A percentile compares a stretch with the other conserved stretches of the same genome.
These are phyloP conservation scores for Epichloe elymi DNA, from an alignment of 2,329 filamentous ascomycete species.

Conservation along the genomic window DNA sequence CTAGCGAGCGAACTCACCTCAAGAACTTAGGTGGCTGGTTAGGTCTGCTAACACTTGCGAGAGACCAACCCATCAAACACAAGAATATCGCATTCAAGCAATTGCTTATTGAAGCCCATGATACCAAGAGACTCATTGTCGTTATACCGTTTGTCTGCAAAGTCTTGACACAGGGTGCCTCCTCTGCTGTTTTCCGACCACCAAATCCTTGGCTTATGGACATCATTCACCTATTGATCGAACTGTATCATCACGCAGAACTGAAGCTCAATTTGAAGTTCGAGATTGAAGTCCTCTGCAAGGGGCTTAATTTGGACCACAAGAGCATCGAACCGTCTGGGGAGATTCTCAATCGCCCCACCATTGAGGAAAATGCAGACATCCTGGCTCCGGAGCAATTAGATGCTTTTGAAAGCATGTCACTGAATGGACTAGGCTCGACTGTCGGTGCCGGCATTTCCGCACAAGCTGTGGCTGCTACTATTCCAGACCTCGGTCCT, in stretches of 20 bases:
- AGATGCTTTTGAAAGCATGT: slow-evolving; percentile 73
- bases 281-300: slow-evolving; percentile 95
- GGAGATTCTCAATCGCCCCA: slow-evolving; percentile 66
- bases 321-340: slow-evolving; percentile 81
- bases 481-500: slow-evolving; percentile 71
- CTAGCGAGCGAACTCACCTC: slow-evolving; percentile 72
- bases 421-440: slow-evolving; percentile 60
- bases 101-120: slow-evolving; percentile 81
- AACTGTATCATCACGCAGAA: slow-evolving; percentile 85
- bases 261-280: slow-evolving; percentile 96
- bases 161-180: slow-evolving; percentile 70
- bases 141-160: slow-evolving; percentile 98
- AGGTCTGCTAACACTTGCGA: slow-evolving; percentile 80
- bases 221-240: slow-evolving; percentile 78
- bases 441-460: slow-evolving; percentile 61
- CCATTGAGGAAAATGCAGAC: slow-evolving; percentile 48
- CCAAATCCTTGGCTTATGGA: slow-evolving; percentile 99
- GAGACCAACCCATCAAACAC: slow-evolving; percentile 90
- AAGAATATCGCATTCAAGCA: slow-evolving; percentile 97
- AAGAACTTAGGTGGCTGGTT: slow-evolving; percentile 94
- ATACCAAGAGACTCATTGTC: slow-evolving; percentile 79
- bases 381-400: slow-evolving; percentile 52
- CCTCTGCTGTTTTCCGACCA: slow-evolving; percentile 79
- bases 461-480: slow-evolving; percentile 62
- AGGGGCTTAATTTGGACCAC: slow-evolving; percentile 81